phyloP scores from a whole-genome alignment of 169 alveolate genomes.

The Blepharisma undulans region DNA sequence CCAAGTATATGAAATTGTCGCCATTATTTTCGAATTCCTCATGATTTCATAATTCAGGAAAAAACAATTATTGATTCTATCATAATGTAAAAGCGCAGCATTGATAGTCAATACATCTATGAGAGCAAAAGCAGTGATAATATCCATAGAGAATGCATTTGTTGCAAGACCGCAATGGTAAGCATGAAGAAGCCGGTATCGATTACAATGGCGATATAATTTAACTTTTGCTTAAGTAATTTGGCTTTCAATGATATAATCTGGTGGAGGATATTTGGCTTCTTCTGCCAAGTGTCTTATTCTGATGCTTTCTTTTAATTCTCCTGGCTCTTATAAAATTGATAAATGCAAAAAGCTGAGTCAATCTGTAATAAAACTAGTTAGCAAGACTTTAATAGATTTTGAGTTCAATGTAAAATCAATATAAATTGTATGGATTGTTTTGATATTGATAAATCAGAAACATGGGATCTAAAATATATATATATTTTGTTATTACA shows the following conservation, averaged over 20 bases:
- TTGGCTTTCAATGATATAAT: neutral
- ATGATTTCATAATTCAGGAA: neutral
- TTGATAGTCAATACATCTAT: neutral
- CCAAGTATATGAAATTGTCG: too few relatives aligned
- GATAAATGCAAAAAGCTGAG: neutral
- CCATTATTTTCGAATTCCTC: neutral
- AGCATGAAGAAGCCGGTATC: neutral
- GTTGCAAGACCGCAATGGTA: neutral
- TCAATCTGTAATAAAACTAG: neutral
- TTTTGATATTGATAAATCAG: too few relatives aligned
- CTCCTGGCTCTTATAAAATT: neutral
- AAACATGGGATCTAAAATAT: too few relatives aligned
- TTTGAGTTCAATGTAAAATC: neutral
- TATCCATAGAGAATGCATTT: neutral
- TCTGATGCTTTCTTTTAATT: too few relatives aligned
- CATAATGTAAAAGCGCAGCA: neutral
- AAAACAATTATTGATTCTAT: neutral
- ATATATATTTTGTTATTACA: too few relatives aligned
- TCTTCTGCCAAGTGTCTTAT: neutral
- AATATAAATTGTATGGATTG: neutral
- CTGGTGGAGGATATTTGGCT: neutral
- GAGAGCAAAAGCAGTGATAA: neutral
- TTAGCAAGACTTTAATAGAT: neutral
- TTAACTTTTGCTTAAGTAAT: neutral
- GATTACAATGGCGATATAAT: neutral